These are phyloP conservation scores for Phytophthora tubulina DNA, from an alignment of 352 stramenopile species.

Conservation along the genomic window DNA sequence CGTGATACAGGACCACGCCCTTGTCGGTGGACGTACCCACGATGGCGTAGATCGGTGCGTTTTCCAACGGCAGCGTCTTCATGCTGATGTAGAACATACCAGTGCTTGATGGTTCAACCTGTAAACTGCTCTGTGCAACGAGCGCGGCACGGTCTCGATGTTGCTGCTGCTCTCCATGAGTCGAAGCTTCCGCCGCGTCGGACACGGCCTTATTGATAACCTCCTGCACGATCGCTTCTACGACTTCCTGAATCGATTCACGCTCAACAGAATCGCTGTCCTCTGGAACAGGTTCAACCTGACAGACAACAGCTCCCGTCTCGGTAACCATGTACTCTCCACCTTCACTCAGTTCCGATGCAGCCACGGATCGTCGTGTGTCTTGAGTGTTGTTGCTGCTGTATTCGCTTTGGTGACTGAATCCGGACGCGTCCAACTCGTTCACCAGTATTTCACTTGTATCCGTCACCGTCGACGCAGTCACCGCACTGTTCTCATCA, in stretches of 20 bases:
- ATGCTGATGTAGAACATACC: slow-evolving; percentile 23
- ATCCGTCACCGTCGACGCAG: slow-evolving; percentile 25
- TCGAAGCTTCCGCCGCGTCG: not conserved
- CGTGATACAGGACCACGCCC: slow-evolving; percentile 52
- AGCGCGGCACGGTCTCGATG: slow-evolving; percentile 9
- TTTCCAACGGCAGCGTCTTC: slow-evolving; percentile 22
- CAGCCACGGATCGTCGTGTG: slow-evolving; percentile 19
- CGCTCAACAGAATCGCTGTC: slow-evolving; percentile 5
- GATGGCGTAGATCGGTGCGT: slow-evolving; percentile 42
- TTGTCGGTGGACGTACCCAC: slow-evolving; percentile 43
- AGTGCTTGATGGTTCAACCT: slow-evolving; percentile 32
- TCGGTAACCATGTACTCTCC: slow-evolving; percentile 42
- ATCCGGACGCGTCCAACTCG: slow-evolving; percentile 29
- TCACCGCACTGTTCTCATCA: slow-evolving; percentile 30
- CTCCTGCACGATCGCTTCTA: slow-evolving; percentile 30
- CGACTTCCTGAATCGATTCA: slow-evolving; percentile 31
- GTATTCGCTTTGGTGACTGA: slow-evolving; percentile 25
- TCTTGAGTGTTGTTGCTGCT: slow-evolving; percentile 23
- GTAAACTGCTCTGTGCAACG: slow-evolving; percentile 30
- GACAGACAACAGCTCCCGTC: slow-evolving; percentile 35
- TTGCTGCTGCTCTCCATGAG: slow-evolving; percentile 4
- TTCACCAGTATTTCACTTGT: slow-evolving; percentile 32
- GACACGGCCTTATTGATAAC: slow-evolving; percentile 30
- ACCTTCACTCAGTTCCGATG: slow-evolving; percentile 33
- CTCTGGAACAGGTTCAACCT: slow-evolving; percentile 2